Percentiles rank a stretch among this genome's conserved stretches.
Evolutionary conservation across 176 grass and related monocot genomes (phyloP).

Genomic region (Eragrostis nindensis): DNA sequence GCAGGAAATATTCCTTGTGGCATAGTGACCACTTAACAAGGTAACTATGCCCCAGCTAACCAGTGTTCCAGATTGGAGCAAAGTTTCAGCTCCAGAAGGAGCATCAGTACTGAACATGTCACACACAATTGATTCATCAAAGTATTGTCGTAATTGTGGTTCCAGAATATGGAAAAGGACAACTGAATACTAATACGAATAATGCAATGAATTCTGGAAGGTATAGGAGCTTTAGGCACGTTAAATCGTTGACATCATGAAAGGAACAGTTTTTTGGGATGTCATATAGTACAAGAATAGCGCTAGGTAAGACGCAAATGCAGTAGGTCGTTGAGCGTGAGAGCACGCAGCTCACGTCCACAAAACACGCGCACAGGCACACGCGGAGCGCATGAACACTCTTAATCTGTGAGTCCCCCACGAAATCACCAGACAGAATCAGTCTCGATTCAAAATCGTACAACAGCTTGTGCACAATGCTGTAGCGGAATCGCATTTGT

Average conservation of each 20-base stretch:
- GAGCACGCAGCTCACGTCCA: conserved; percentile 19
- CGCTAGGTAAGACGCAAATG: background rate
- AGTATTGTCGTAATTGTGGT: background rate
- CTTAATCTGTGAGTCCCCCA: background rate
- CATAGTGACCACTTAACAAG: background rate
- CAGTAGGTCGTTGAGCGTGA: conserved; percentile 35
- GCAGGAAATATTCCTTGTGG: background rate
- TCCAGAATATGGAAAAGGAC: background rate
- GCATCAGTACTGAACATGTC: background rate
- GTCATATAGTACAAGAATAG: background rate
- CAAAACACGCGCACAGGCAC: conserved; percentile 12
- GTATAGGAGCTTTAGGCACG: background rate
- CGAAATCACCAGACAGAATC: background rate
- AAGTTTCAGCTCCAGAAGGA: background rate
- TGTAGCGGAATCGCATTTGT: background rate
- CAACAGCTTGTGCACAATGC: background rate
- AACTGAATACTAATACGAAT: background rate
- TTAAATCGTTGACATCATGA: conserved; percentile 6
- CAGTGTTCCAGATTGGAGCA: background rate
- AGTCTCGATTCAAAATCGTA: background rate
- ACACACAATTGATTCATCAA: background rate
- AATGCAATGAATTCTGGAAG: background rate
- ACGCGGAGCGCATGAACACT: conserved; percentile 41
- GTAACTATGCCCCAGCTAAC: background rate
- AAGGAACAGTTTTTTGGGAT: background rate